Conservation (phyloP, 2,329 filamentous ascomycete species). For the Fusarium setosum region DNA sequence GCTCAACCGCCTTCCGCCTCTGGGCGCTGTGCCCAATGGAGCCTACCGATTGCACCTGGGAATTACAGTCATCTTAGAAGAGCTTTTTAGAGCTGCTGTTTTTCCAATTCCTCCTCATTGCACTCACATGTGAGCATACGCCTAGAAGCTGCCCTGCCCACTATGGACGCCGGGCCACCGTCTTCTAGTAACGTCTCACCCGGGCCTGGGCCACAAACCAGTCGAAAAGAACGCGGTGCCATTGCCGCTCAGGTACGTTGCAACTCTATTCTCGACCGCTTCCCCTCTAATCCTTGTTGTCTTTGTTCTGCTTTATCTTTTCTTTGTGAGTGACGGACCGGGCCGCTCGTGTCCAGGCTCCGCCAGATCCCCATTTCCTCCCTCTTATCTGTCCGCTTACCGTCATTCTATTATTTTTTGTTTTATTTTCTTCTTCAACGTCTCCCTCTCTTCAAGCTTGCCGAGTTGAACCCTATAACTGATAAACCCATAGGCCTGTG, state of each 20-base stretch:
- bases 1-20: conserved; percentile 15
- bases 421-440: not conserved
- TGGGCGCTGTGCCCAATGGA: conserved; percentile 38
- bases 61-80: conserved; percentile 28
- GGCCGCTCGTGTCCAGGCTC: too few species aligned
- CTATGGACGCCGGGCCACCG: conserved; percentile 41
- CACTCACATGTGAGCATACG: conserved; percentile 35
- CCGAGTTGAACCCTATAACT: conserved; percentile 9
- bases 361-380: too few species aligned
- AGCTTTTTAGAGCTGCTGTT: conserved; percentile 42
- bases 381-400: too few species aligned
- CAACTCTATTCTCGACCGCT: not conserved
- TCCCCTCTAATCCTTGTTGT: not conserved
- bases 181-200: conserved; percentile 47
- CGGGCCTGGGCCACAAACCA: conserved; percentile 46
- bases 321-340: too few species aligned
- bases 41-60: conserved; percentile 17
- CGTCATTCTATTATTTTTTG: too few species aligned
- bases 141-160: conserved; percentile 28
- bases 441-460: not conserved
- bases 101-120: conserved; percentile 3
- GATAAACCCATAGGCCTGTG: conserved; percentile 59
- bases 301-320: not conserved
- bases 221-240: conserved; percentile 52
- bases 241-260: conserved; percentile 53